Conservation (phyloP, 495 filamentous ascomycete species). For the Xylaria grammica region DNA sequence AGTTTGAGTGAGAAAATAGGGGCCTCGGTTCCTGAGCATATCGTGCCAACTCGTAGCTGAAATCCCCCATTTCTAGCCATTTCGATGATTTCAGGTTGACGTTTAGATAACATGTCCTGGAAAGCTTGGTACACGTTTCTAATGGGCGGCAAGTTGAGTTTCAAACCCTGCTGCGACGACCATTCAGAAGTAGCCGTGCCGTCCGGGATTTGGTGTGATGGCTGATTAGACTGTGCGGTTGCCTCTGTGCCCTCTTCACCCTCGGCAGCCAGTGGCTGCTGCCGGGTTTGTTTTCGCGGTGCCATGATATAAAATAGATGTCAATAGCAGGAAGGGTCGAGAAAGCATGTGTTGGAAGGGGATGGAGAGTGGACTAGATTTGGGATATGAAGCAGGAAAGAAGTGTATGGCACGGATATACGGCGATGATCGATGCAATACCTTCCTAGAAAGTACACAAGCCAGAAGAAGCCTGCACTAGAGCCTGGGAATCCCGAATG, state of each 20-base stretch:
- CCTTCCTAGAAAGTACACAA: not conserved
- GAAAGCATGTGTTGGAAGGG: not conserved
- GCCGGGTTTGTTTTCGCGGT: not conserved
- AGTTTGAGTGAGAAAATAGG: conserved; percentile 72
- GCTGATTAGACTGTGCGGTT: not conserved
- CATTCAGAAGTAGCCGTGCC: not conserved
- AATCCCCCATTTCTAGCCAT: conserved; percentile 14
- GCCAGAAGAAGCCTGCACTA: not conserved
- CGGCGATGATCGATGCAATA: not conserved
- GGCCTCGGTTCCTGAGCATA: conserved; percentile 84
- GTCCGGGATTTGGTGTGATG: not conserved
- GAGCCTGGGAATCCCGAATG: not conserved
- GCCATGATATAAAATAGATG: conserved; percentile 14
- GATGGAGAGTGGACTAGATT: not conserved
- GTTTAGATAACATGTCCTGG: conserved; percentile 33
- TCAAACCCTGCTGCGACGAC: conserved; percentile 8
- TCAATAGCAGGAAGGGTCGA: not conserved
- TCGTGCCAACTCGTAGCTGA: conserved; percentile 67
- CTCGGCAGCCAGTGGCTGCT: not conserved
- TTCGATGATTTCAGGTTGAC: not conserved
- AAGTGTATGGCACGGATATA: not conserved
- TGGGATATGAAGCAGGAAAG: not conserved
- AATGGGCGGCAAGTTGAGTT: conserved; percentile 29
- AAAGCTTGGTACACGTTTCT: conserved; percentile 38
- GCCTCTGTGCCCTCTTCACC: too few relatives aligned